These are phyloP conservation scores for Stromatinia cepivora DNA, from an alignment of 2,329 filamentous ascomycete genomes.

Conservation along the genomic window DNA sequence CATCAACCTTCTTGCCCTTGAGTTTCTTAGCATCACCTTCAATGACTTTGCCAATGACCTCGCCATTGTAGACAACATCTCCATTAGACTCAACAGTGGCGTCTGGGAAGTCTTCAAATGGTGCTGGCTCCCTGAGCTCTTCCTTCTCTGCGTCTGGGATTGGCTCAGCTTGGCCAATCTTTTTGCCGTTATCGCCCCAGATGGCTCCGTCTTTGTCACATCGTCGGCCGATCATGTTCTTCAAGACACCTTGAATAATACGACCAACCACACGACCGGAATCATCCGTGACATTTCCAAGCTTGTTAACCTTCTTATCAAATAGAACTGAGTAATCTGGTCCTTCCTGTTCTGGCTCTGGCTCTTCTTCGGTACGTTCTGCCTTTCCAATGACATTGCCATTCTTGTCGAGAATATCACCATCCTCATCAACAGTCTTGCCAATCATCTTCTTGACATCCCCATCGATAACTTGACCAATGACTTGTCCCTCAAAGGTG, in stretches of 20 bases:
- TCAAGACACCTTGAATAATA: slow-evolving; percentile 62
- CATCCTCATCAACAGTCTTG: slow-evolving; percentile 75
- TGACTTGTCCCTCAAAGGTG: slow-evolving; percentile 51
- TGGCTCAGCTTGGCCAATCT: slow-evolving; percentile 66
- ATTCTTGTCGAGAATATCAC: slow-evolving; percentile 78
- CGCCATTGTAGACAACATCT: slow-evolving; percentile 52
- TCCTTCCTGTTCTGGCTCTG: slow-evolving; percentile 32
- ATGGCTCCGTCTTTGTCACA: slow-evolving; percentile 67
- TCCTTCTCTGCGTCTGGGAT: slow-evolving; percentile 57
- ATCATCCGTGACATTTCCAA: slow-evolving; percentile 57
- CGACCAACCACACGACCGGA: slow-evolving; percentile 59
- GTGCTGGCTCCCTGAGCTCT: slow-evolving; percentile 47
- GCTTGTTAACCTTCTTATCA: slow-evolving; percentile 58
- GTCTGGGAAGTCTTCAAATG: slow-evolving; percentile 60
- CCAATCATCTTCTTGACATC: slow-evolving; percentile 64
- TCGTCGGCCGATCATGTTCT: slow-evolving; percentile 63
- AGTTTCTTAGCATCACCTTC: slow-evolving; percentile 65
- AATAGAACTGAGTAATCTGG: slow-evolving; percentile 52
- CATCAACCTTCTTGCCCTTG: slow-evolving; percentile 64
- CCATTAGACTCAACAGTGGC: slow-evolving; percentile 56
- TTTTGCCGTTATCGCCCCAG: slow-evolving; percentile 68
- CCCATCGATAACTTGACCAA: slow-evolving; percentile 62
- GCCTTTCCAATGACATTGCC: slow-evolving; percentile 52
- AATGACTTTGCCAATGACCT: slow-evolving; percentile 59
- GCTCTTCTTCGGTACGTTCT: slow-evolving; percentile 39